Percentiles rank a stretch among this genome's conserved stretches.
These are phyloP conservation scores for Glutinoglossum americanum DNA, from an alignment of 495 filamentous ascomycete genomes.

Conservation along the genomic window DNA sequence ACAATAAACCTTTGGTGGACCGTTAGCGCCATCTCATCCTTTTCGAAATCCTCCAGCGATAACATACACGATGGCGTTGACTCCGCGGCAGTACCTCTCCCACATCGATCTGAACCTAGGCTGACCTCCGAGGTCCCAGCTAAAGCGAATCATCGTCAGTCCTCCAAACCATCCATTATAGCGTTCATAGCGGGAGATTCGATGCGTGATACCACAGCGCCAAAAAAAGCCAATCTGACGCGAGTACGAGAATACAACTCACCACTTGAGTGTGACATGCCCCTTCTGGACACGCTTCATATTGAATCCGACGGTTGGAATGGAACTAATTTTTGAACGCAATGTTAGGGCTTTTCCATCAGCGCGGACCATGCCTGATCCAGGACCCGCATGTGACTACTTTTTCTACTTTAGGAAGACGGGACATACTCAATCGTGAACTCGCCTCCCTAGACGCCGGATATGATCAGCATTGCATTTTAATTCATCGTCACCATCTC, in stretches of 20 bases:
- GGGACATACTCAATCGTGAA: slow-evolving; percentile 92
- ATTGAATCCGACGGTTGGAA: slow-evolving; percentile 96
- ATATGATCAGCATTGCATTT: not conserved
- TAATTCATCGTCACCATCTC: slow-evolving; percentile 2
- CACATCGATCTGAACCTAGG: slow-evolving; percentile 96
- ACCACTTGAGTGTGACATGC: slow-evolving; percentile 97
- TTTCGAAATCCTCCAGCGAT: not conserved
- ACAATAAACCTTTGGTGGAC: slow-evolving; percentile 53
- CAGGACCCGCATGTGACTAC: not conserved
- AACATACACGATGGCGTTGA: slow-evolving; percentile 84
- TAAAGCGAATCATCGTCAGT: slow-evolving; percentile 14
- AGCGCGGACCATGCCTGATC: not conserved
- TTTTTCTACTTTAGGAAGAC: slow-evolving; percentile 2
- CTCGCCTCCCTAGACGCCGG: slow-evolving; percentile 56
- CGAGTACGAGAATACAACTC: slow-evolving; percentile 9
- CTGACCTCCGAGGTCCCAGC: slow-evolving; percentile 95
- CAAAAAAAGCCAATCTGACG: not conserved
- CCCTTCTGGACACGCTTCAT: slow-evolving; percentile 97
- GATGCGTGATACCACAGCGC: not conserved
- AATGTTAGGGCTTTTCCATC: not conserved
- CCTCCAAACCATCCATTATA: not conserved
- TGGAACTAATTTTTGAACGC: slow-evolving; percentile 40
- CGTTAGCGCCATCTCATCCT: slow-evolving; percentile 7
- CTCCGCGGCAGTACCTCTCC: slow-evolving; percentile 94
- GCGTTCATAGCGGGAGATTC: not conserved